Percentiles rank a stretch among this genome's conserved stretches.
Conservation (phyloP, 1,284 basidiomycete genomes). For the Marasmius oreades region DNA sequence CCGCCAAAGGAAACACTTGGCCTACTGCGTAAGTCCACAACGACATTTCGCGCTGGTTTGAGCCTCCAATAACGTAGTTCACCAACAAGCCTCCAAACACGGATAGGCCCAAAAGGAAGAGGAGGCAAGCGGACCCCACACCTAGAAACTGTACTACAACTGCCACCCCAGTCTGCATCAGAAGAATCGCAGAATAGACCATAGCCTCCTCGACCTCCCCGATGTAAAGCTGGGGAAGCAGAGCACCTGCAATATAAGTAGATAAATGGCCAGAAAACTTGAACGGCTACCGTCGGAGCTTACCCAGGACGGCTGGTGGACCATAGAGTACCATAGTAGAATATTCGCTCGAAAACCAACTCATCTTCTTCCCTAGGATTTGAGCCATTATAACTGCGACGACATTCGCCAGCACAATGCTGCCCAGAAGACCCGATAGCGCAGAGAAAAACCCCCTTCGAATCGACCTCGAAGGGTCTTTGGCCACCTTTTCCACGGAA, state of each 20-base stretch:
- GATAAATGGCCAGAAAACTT: constrained; percentile 1
- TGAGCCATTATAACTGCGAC: constrained; percentile 71
- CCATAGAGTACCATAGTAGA: constrained; percentile 75
- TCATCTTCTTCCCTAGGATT: constrained; percentile 64
- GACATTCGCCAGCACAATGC: constrained; percentile 64
- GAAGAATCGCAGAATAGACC: constrained; percentile 57
- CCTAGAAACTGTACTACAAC: constrained; percentile 54
- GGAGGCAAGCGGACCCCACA: constrained; percentile 68
- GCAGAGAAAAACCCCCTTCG: constrained; percentile 41
- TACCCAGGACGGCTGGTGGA: constrained; percentile 70
- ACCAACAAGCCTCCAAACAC: constrained; percentile 50
- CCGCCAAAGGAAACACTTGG: constrained; percentile 56
- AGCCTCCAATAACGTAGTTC: constrained; percentile 39
- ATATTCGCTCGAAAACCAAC: constrained; percentile 80
- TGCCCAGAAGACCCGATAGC: constrained; percentile 48
- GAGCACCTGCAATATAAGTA: constrained; percentile 38
- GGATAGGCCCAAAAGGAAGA: constrained; percentile 56
- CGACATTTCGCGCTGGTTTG: constrained; percentile 36
- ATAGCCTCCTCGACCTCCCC: constrained; percentile 55
- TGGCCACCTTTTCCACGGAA: neutral
- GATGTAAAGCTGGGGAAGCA: constrained; percentile 54
- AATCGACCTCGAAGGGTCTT: constrained; percentile 27
- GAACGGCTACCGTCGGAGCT: constrained; percentile 17
- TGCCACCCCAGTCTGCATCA: constrained; percentile 55
- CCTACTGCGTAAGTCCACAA: constrained; percentile 68